Conservation (phyloP, 2,329 filamentous ascomycete species). For the Ramularia collo-cygni region DNA sequence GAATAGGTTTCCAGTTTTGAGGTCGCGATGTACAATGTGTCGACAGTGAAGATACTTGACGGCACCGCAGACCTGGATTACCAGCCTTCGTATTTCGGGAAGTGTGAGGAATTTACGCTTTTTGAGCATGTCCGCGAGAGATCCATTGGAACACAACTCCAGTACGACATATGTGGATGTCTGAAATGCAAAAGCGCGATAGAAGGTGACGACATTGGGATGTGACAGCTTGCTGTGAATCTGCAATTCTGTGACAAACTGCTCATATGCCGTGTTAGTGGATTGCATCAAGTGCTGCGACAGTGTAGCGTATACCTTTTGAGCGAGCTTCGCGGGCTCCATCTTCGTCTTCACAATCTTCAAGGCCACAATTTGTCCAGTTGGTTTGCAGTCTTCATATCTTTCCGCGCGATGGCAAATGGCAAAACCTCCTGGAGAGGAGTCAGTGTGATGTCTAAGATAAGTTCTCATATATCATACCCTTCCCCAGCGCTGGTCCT, state of each 20-base stretch:
- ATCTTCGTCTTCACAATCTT: slow-evolving; percentile 81
- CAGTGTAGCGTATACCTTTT: slow-evolving; percentile 53
- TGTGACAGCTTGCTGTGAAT: slow-evolving; percentile 98
- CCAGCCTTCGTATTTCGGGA: slow-evolving; percentile 88
- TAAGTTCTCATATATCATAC: too few relatives aligned
- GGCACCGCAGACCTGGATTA: slow-evolving; percentile 89
- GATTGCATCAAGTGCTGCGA: slow-evolving; percentile 2
- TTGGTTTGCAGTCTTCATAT: slow-evolving; percentile 47
- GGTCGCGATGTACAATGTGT: slow-evolving; percentile 90
- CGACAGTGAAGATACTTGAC: slow-evolving; percentile 97
- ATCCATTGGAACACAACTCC: slow-evolving; percentile 91
- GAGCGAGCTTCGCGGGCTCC: slow-evolving; percentile 70
- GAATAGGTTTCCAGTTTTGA: slow-evolving; percentile 98
- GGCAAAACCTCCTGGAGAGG: slow-evolving; percentile 59
- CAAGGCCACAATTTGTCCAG: slow-evolving; percentile 63
- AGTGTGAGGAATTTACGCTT: slow-evolving; percentile 83
- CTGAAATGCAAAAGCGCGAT: slow-evolving; percentile 85
- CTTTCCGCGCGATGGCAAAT: slow-evolving; percentile 70
- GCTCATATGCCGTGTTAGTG: slow-evolving; percentile 6
- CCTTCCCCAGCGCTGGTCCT: slow-evolving; percentile 65
- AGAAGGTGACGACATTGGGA: slow-evolving; percentile 90
- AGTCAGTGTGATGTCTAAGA: too few relatives aligned
- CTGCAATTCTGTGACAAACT: slow-evolving; percentile 79
- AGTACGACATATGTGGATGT: slow-evolving; percentile 88
- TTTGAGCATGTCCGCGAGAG: slow-evolving; percentile 96